phyloP scores from a whole-genome alignment of 2,329 filamentous ascomycete species.

The Xylariales sp. region DNA sequence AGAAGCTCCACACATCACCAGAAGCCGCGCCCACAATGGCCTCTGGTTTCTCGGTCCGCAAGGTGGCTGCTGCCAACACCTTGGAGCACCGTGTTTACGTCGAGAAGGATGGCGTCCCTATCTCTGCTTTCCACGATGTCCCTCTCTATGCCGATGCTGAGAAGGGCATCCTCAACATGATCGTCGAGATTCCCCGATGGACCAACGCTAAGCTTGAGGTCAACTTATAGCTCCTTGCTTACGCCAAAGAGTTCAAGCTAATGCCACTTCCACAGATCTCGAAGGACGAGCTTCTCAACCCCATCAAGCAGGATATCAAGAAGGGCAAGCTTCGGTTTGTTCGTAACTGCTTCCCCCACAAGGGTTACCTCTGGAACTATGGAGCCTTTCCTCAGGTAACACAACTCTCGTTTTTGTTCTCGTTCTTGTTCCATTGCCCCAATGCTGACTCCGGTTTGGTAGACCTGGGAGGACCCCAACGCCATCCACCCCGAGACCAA shows the following conservation, averaged over 20 bases:
- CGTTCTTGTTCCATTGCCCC: constrained; percentile 12
- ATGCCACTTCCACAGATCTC: constrained; percentile 64
- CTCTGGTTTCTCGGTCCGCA: constrained; percentile 71
- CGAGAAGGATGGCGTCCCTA: constrained; percentile 90
- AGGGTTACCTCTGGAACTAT: constrained; percentile 99
- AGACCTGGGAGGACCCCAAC: constrained; percentile 99
- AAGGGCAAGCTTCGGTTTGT: constrained; percentile 99
- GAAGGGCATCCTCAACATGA: constrained; percentile 96
- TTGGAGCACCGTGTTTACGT: constrained; percentile 96
- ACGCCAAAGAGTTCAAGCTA: background rate
- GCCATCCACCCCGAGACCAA: constrained; percentile 96
- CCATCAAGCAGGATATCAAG: constrained; percentile 99
- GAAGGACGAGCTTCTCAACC: constrained; percentile 97
- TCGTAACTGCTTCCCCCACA: constrained; percentile 99
- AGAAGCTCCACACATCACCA: constrained; percentile 12
- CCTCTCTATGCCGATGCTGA: constrained; percentile 96
- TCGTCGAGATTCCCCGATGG: constrained; percentile 99
- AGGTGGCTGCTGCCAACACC: constrained; percentile 85
- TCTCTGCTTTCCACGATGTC: constrained; percentile 98
- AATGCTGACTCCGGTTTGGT: constrained; percentile 14
- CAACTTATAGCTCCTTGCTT: constrained; percentile 30
- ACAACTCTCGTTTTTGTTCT: constrained; percentile 11
- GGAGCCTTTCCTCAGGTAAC: constrained; percentile 95
- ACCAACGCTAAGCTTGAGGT: constrained; percentile 99
- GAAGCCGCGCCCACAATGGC: constrained; percentile 44